Evolutionary conservation across 768 basidiomycete genomes (phyloP), one percentile per base, ranked within the genome.

Genomic region (Podaxis mareebaensis): DNA sequence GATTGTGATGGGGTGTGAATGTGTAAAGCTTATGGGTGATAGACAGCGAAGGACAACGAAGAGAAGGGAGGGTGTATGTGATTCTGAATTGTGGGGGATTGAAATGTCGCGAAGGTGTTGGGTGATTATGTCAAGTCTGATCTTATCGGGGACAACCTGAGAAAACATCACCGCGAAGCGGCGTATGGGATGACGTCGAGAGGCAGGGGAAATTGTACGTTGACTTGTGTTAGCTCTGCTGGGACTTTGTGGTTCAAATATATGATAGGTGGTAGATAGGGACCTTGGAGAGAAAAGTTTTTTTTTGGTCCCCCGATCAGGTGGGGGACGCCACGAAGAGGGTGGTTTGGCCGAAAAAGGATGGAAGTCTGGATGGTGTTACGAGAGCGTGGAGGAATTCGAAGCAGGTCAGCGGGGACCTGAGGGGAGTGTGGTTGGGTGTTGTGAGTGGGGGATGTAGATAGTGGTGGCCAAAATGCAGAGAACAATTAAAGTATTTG

Each of bases 401-500:
- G 44, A 46, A 46, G 44, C 20, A 46, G 49, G 22, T 4, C 22
- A 51, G 10, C 49, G 24, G 48, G 48, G 48, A 22, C 20, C 22
- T 49, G n/a, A 49, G 48, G 22, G 11, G 40, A 4, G 20, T 46
- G 7, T 46, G 7, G 7, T 7, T 15, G 51, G 51, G 51, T n/a
- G 51, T 52, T 33, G 17, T 20, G 17, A 49, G n/a, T n/a, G 48
- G 33, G 33, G 33, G 33, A 33, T 33, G 33, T 33, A 2, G 33
- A 10, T 33, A 3, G 33, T 33, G 8, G 8, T 10, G 8, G 33
- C 8, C 10, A 33, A 24, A 3, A 24, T 22, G 48, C 48, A 26
- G 54, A 40, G 39, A 40, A 56, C 54, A 56, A 56, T 56, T 56
- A 56, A 56, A 24, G 54, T 42, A 42, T 56, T 54, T 56, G 39